phyloP scores from a whole-genome alignment of 306 rosid species.

The Abrus pulchellus region DNA sequence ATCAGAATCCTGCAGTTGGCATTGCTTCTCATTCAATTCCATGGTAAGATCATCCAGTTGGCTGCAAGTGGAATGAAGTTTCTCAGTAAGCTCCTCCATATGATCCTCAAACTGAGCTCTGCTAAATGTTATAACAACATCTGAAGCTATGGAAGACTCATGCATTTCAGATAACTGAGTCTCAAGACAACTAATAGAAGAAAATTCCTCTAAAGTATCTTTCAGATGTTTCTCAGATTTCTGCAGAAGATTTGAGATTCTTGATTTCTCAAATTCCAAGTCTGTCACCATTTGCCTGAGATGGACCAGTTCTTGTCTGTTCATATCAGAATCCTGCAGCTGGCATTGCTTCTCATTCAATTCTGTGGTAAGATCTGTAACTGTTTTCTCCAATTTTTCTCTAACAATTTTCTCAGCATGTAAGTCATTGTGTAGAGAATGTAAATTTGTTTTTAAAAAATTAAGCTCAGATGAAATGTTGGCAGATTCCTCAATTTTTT shows the following conservation, averaged over 20 bases:
- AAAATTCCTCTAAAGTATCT: slow-evolving; percentile 61
- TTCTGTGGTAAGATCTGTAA: slow-evolving; percentile 68
- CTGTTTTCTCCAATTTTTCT: slow-evolving; percentile 63
- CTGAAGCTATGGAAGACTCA: slow-evolving; percentile 66
- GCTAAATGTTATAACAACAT: slow-evolving; percentile 62
- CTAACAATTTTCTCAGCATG: slow-evolving; percentile 61
- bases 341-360: slow-evolving; percentile 67
- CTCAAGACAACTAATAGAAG: slow-evolving; percentile 62
- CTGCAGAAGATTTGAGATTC: slow-evolving; percentile 58
- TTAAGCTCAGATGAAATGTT: slow-evolving; percentile 64
- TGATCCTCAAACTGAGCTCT: slow-evolving; percentile 71
- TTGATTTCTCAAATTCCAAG: slow-evolving; percentile 77
- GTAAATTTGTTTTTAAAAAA: slow-evolving; percentile 58
- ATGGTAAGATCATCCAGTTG: slow-evolving; percentile 68
- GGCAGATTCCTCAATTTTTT: slow-evolving; percentile 67
- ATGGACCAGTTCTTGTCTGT: slow-evolving; percentile 64
- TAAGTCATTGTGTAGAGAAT: slow-evolving; percentile 58
- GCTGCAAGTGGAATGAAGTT: slow-evolving; percentile 60
- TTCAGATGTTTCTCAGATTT: slow-evolving; percentile 64
- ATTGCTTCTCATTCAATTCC: slow-evolving; percentile 66
- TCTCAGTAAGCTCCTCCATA: slow-evolving; percentile 61
- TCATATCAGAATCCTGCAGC: slow-evolving; percentile 68
- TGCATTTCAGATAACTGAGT: slow-evolving; percentile 71
- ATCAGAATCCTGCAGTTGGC: slow-evolving; percentile 68
- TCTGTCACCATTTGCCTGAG: slow-evolving; percentile 68